Evolutionary conservation across 2,329 filamentous ascomycete species (phyloP).

Genomic region (Cryphonectria japonica): DNA sequence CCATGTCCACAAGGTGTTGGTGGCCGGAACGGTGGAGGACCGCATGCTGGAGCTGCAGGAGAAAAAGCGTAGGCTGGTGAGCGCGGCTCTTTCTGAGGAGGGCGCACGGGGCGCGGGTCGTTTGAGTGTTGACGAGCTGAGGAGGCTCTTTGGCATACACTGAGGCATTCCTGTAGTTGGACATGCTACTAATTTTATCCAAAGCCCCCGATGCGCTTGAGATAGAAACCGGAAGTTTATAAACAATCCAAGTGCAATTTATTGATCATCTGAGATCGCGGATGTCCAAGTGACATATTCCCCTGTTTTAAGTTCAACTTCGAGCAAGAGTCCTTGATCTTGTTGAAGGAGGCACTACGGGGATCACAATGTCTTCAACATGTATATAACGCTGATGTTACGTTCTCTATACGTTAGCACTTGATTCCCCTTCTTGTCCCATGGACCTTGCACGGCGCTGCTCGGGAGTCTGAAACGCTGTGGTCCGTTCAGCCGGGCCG

Average conservation of each 20-base stretch:
- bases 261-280: no score
- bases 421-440: background rate
- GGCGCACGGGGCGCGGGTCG: constrained; percentile 11
- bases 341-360: no score
- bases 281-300: no score
- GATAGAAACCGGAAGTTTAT: background rate
- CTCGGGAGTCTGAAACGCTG: background rate
- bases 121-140: constrained; percentile 8
- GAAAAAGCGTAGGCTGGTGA: constrained; percentile 74
- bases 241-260: no score
- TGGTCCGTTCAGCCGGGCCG: background rate
- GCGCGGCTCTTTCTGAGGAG: constrained; percentile 74
- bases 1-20: constrained; percentile 75
- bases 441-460: background rate
- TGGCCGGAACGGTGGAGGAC: constrained; percentile 78
- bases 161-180: background rate
- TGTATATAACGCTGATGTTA: no score
- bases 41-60: constrained; percentile 80
- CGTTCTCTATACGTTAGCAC: no score
- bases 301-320: no score
- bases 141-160: constrained; percentile 14
- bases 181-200: background rate
- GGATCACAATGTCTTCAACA: no score
- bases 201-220: background rate
- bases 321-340: no score